Percentiles rank a stretch among this genome's conserved stretches.
Conservation (phyloP, 306 rosid genomes). For the Trifolium pratense region DNA sequence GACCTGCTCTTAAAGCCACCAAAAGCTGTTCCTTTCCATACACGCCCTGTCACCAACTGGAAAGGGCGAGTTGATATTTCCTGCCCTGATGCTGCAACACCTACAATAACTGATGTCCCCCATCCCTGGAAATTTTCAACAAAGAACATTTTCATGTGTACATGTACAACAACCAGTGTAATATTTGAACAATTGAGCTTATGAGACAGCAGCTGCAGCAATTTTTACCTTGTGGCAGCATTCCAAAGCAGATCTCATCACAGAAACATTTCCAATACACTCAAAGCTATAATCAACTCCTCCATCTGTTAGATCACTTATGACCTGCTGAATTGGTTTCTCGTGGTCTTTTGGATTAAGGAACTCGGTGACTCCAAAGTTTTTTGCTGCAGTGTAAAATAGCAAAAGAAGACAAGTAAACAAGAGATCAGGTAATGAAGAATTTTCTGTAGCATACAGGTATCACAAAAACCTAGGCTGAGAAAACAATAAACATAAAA, state of each 20-base stretch:
- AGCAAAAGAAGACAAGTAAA: conserved; percentile 29
- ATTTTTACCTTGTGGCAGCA: conserved; percentile 85
- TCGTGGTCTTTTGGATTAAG: conserved; percentile 92
- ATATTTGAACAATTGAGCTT: conserved; percentile 25
- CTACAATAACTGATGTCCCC: conserved; percentile 94
- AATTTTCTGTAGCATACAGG: neutral
- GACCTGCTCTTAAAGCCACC: conserved; percentile 98
- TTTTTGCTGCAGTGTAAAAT: conserved; percentile 67
- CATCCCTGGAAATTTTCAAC: conserved; percentile 70
- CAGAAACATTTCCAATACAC: conserved; percentile 89
- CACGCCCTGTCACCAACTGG: conserved; percentile 93
- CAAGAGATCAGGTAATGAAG: conserved; percentile 5
- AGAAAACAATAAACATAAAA: conserved; percentile 7
- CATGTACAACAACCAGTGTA: conserved; percentile 22
- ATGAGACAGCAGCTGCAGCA: conserved; percentile 11
- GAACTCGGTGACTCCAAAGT: conserved; percentile 86
- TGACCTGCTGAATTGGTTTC: conserved; percentile 87
- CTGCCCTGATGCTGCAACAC: conserved; percentile 95
- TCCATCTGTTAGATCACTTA: conserved; percentile 82
- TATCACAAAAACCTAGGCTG: conserved; percentile 17
- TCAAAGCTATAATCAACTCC: conserved; percentile 96
- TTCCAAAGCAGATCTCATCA: conserved; percentile 91
- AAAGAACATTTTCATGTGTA: conserved; percentile 6
- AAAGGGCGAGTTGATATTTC: conserved; percentile 94
- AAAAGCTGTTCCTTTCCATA: conserved; percentile 97